Percentiles rank a stretch among this genome's conserved stretches.
Conservation (phyloP, 805 yeast genomes). For the Schizosaccharomyces octosporus region DNA sequence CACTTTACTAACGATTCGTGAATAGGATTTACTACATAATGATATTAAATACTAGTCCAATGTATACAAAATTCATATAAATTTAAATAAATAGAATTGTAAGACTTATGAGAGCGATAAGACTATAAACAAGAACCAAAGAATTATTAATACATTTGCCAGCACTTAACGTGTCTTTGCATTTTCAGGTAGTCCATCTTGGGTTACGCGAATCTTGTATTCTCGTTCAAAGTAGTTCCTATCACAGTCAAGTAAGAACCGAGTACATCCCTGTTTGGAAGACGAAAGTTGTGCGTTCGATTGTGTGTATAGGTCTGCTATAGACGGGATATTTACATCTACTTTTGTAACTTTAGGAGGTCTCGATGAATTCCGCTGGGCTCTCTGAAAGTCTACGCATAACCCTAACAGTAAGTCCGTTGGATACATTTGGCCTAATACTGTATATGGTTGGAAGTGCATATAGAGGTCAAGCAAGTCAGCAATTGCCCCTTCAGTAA, state of each 20-base stretch:
- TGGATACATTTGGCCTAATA: constrained; percentile 1
- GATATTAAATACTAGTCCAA: too few relatives aligned
- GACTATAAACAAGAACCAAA: not conserved
- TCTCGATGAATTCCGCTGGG: not conserved
- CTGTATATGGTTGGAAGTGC: constrained; percentile 7
- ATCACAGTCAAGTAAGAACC: constrained; percentile 8
- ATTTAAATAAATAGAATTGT: too few relatives aligned
- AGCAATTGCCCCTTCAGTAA: constrained; percentile 5
- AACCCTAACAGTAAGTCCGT: constrained; percentile 6
- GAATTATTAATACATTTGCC: not conserved
- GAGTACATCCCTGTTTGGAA: constrained; percentile 1
- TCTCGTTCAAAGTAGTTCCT: constrained; percentile 5
- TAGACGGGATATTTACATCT: constrained; percentile 3
- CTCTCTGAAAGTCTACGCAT: constrained; percentile 5
- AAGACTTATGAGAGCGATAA: too few relatives aligned
- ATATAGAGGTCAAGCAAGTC: constrained; percentile 8
- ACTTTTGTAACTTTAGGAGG: not conserved
- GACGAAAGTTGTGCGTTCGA: not conserved
- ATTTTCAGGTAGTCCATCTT: constrained; percentile 3
- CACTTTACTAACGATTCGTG: too few relatives aligned
- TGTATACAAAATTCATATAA: too few relatives aligned
- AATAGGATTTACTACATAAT: too few relatives aligned
- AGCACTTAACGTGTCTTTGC: not conserved
- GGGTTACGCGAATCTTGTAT: constrained; percentile 6
- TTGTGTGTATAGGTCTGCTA: not conserved